Base-by-base conservation (phyloP, 2,329 filamentous ascomycete species). In the Aspergillus ochraceoroseus region DNA sequence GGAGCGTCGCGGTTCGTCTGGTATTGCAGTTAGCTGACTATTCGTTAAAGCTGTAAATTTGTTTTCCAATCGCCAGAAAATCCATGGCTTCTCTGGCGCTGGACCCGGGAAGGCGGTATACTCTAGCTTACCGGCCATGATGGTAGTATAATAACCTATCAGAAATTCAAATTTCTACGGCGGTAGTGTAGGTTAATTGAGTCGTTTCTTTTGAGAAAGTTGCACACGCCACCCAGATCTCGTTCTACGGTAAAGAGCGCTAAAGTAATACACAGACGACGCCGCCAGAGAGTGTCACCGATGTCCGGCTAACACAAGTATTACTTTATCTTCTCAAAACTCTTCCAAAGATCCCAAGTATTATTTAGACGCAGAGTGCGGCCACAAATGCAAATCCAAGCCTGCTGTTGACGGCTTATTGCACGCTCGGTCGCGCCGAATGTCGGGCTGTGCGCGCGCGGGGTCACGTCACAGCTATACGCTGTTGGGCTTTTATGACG, bases 1-100 rank as follows among this genome's bases (percentile, higher is more conserved):
- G 29, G 92, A 98, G 62, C 92, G 86, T 64, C 92, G 84, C 44
- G 88, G 86, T 76, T 95, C 90, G 52, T 83, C 80, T 83, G 64
- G 51, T 35, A n/a, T 46, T 23, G 26, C 27, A 9, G 56, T 67
- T 59, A 66, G 61, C 54, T 44, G 51, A 44, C 27, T 50, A 41
- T 49, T 34, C 45, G 39, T 43, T 38, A 22, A 37, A 40, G 37
- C 19, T 17, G 25, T 15, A n/a, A 22, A 8, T 26, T 38, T 35
- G 28, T 29, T 31, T 11, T 27, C 44, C 35, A 38, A 28, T 41
- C 39, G 36, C 44, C 49, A 33, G 32, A 20, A 22, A 29, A 31
- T 12, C 29, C 31, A 34, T 18, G 11, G 14, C 19, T 22, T 34
- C 27, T 19, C 27, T 23, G 36, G 22, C 38, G 35, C 20, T 30